phyloP scores from a whole-genome alignment of 164 flowering plant genomes.

The Piper betle region DNA sequence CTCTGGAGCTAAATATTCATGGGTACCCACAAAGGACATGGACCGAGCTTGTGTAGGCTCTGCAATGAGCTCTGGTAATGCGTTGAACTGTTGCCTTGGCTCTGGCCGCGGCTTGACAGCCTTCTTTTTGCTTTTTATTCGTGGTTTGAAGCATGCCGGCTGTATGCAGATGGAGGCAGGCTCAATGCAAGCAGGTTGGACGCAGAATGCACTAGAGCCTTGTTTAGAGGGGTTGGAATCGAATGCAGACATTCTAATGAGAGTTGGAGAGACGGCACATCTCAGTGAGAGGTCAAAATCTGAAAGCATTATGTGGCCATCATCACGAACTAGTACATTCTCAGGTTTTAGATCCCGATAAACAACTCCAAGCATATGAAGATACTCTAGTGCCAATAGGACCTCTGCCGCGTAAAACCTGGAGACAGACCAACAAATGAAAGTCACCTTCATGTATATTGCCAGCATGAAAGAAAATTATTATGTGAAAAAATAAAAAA shows the following conservation, averaged over 20 bases:
- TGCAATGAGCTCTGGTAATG: conserved; percentile 46
- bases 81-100: conserved; percentile 17
- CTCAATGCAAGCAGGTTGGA: conserved; percentile 86
- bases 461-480: neutral
- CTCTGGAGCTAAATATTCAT: conserved; percentile 76
- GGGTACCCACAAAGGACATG: conserved; percentile 79
- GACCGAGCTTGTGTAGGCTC: conserved; percentile 68
- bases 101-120: conserved; percentile 33
- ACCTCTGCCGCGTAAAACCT: conserved; percentile 97
- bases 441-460: neutral
- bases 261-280: conserved; percentile 78
- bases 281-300: conserved; percentile 85
- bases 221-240: conserved; percentile 49
- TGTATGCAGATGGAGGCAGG: conserved; percentile 77
- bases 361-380: conserved; percentile 92
- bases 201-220: conserved; percentile 44
- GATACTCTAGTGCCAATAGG: conserved; percentile 74
- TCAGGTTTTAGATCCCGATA: conserved; percentile 92
- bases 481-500: neutral
- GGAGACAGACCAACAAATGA: conserved; percentile 9
- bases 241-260: conserved; percentile 33
- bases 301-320: conserved; percentile 92
- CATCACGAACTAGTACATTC: conserved; percentile 86
- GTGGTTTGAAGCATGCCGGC: conserved; percentile 83
- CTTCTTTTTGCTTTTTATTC: conserved; percentile 55